Base-by-base conservation (phyloP, 2,329 filamentous ascomycete genomes). In the Calonectria pseudoturangicola region DNA sequence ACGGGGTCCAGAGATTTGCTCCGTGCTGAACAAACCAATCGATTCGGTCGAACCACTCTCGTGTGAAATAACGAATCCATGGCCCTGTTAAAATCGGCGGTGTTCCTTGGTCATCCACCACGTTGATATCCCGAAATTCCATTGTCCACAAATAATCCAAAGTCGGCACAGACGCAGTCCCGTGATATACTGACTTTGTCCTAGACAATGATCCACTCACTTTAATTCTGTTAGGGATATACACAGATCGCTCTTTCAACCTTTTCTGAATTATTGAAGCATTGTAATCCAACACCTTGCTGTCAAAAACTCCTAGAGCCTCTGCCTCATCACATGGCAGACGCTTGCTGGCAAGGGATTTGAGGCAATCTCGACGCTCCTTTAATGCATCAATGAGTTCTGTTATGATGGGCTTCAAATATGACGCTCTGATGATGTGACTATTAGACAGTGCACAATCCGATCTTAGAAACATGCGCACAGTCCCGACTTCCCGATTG, bases 361-460 rank as follows among this genome's bases (percentile, higher is more conserved):
- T 56, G 2, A 56, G 16, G 18, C 16, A 30, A 21, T 56, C 50
- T 36, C 50, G 50, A 33, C 50, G 50, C 3, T 15, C 18, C 13
- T 56, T 56, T 10, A 56, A 13, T 10, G n/a, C 4, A 13, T 30
- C 15, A 13, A 56, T 36, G 3, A 33, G 3, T 21, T n/a, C 4
- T 13, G 16, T 2, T 2, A 10, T 1, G 5, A 54, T 21, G 2
- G 4, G 10, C 3, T 16, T 8, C 2, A n/a, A 16, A 9, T 10
- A 0, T 7, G 1, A 1, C 13, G 2, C 2, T 12, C 10, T 12
- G 2, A 56, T 21, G 3, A 2, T 0, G 1, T 6, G 21, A 21
- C 1, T 36, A 21, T 2, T 2, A n/a, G 12, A 8, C 8, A 56
- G n/a, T 2, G 16, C 10, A 33, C 50, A 56, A 10, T 30, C 18